Evolutionary conservation across 805 yeast species (phyloP), one percentile per base, ranked within the genome.

Genomic region (Sugiyamaella valdiviana): DNA sequence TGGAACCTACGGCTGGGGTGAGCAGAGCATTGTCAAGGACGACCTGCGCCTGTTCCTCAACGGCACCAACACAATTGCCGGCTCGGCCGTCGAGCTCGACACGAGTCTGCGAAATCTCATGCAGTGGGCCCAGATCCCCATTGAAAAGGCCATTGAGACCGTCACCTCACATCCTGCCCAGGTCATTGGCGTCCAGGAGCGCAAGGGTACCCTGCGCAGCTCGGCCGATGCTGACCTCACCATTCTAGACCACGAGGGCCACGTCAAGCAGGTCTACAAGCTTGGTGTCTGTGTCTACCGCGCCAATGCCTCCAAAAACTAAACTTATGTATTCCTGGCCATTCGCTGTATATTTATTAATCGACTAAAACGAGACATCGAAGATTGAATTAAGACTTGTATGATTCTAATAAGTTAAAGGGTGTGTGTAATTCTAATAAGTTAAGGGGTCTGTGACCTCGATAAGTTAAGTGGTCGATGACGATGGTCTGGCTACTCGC

Each of bases 181-280:
- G n/a, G 69, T 79, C 5, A 58, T 78, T 22, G 72, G 75, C 10
- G 55, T 75, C 6, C 62, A 68, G 39, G 57, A 67, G 7, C 60
- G 63, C 42, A 75, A 77, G 59, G 83, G 83, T 0, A 76, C 68
- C 62, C 71, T 78, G 57, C 63, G 66, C 43, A 64, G 61, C 3
- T 81, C 80, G 3, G 73, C 80, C 53, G 81, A 77, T 57, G 83
- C 83, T 5, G 83, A 78, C 56, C 64, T 78, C 46, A 74, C 74
- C 14, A 70, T 78, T 3, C 56, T 78, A 50, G 73, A 72, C 53
- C 49, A 59, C 3, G 49, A 60, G 7, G 81, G 79, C 10, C 63
- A 66, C 48, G 73, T 78, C 37, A 64, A 70, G 58, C 63, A 62
- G 39, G 77, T 78, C n/a, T 78, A 65, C 64, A 78, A 78, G 63